Percentiles rank a stretch among this genome's conserved stretches.
phyloP scores from a whole-genome alignment of 73 alveolate genomes.

The Diophrys appendiculata region DNA sequence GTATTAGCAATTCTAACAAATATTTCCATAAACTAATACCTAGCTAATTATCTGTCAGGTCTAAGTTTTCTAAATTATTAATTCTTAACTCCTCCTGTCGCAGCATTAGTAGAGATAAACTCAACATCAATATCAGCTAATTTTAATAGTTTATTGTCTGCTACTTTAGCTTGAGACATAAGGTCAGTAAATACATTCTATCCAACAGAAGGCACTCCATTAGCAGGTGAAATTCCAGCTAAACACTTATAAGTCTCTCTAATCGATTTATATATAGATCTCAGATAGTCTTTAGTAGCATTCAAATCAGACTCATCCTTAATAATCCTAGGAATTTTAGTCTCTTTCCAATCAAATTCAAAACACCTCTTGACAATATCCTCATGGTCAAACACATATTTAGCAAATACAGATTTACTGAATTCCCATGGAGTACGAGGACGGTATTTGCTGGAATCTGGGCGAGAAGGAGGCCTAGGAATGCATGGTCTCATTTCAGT shows the following conservation, averaged over 20 bases:
- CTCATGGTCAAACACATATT: constrained; percentile 71
- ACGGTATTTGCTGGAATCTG: neutral
- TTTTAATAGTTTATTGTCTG: constrained; percentile 37
- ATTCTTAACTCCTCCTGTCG: constrained; percentile 36
- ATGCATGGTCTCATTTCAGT: constrained; percentile 36
- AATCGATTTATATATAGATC: constrained; percentile 38
- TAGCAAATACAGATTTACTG: constrained; percentile 72
- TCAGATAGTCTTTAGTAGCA: constrained; percentile 47
- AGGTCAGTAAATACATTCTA: constrained; percentile 40
- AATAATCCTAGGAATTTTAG: constrained; percentile 63
- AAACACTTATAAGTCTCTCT: constrained; percentile 58
- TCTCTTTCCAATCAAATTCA: constrained; percentile 86
- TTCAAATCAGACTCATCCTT: constrained; percentile 66
- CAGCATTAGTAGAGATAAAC: constrained; percentile 62
- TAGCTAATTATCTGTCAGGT: constrained; percentile 31
- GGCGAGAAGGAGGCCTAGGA: constrained; percentile 60
- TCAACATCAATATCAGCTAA: constrained; percentile 46
- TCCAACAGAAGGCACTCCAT: constrained; percentile 46
- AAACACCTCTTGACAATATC: constrained; percentile 70
- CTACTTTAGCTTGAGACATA: constrained; percentile 13
- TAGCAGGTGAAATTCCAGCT: constrained; percentile 37
- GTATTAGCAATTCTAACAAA: constrained; percentile 19
- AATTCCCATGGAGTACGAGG: constrained; percentile 40
- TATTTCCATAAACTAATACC: constrained; percentile 32
- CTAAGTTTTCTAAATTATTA: too few species aligned